Conservation (phyloP, 805 yeast genomes). For the Candida nemodendra region DNA sequence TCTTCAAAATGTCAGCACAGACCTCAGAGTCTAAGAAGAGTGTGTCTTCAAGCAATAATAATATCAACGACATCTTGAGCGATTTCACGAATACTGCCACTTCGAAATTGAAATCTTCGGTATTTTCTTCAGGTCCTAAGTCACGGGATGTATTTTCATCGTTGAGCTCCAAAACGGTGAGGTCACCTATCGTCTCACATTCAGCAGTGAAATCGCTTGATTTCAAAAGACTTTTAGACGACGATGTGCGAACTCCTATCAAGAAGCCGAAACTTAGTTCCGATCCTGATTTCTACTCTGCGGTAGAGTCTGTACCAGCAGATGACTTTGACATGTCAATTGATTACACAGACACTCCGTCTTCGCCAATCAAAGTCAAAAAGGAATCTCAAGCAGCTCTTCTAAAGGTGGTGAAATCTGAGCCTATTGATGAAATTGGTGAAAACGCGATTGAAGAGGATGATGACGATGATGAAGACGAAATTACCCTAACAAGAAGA, state of each 20-base stretch:
- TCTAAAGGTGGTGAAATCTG: conserved; percentile 1
- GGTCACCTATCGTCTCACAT: conserved; percentile 31
- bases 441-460: conserved; percentile 19
- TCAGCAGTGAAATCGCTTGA: conserved; percentile 27
- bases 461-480: conserved; percentile 51
- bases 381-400: conserved; percentile 5
- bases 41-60: conserved; percentile 44
- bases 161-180: conserved; percentile 20
- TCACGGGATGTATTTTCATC: conserved; percentile 30
- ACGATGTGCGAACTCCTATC: conserved; percentile 16
- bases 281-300: conserved; percentile 24
- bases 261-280: conserved; percentile 26
- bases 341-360: conserved; percentile 25
- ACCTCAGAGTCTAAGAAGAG: conserved; percentile 29
- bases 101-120: conserved; percentile 19
- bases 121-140: conserved; percentile 19
- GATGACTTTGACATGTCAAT: conserved; percentile 16
- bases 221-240: conserved; percentile 20
- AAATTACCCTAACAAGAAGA: conserved; percentile 54
- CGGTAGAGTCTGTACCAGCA: conserved; percentile 14
- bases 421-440: conserved; percentile 6
- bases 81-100: conserved; percentile 43
- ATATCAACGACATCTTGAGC: conserved; percentile 68
- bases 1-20: conserved; percentile 41
- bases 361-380: conserved; percentile 30